These are phyloP conservation scores for Wickerhamiella azymoides DNA, from an alignment of 805 yeast genomes.

Conservation along the genomic window DNA sequence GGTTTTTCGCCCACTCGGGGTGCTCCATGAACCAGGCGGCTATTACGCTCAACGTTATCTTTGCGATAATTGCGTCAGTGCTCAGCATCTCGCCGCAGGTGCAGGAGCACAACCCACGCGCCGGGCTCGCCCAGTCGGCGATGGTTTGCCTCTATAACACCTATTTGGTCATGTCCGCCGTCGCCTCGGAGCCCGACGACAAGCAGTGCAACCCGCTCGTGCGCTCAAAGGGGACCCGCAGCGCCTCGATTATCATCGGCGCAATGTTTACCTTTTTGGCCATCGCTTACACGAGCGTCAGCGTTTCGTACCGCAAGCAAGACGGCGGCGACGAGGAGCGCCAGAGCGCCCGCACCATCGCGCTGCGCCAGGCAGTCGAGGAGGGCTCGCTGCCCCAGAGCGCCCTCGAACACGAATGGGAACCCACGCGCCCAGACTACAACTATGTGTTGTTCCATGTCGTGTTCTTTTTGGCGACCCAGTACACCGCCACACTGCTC, in stretches of 20 bases:
- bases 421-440: conserved; percentile 21
- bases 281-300: conserved; percentile 93
- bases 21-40: conserved; percentile 87
- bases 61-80: conserved; percentile 49
- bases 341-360: conserved; percentile 69
- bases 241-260: conserved; percentile 74
- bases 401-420: conserved; percentile 57
- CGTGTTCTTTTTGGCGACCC: conserved; percentile 88
- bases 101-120: conserved; percentile 86
- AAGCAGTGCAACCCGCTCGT: conserved; percentile 80
- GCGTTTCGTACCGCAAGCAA: conserved; percentile 48
- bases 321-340: conserved; percentile 39
- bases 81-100: conserved; percentile 68
- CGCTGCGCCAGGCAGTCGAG: conserved; percentile 86
- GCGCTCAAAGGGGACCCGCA: conserved; percentile 79
- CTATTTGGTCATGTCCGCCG: conserved; percentile 80
- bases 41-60: conserved; percentile 57
- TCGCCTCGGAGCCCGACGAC: conserved; percentile 94
- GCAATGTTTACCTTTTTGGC: conserved; percentile 91
- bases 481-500: conserved; percentile 84
- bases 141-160: conserved; percentile 93
- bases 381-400: conserved; percentile 91
- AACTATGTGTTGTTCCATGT: conserved; percentile 53
- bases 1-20: conserved; percentile 65
- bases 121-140: conserved; percentile 92